phyloP scores from a whole-genome alignment of 2,329 filamentous ascomycete species.

The Xylaria sp. region DNA sequence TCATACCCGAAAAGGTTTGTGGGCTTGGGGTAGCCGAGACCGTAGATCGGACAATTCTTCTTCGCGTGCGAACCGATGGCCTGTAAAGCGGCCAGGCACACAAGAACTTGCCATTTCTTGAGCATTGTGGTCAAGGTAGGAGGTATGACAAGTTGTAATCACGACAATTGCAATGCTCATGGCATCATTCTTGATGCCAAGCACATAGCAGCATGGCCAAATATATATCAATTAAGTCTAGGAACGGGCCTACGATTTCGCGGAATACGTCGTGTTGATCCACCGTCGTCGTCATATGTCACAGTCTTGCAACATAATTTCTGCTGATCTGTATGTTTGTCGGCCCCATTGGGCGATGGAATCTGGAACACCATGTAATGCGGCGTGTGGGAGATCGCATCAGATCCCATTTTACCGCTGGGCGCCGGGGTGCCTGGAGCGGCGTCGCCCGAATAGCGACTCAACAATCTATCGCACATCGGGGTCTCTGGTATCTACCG shows the following conservation, averaged over 20 bases:
- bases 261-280: not conserved
- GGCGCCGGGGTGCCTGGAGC: not conserved
- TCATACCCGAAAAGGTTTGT: conserved; percentile 31
- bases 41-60: conserved; percentile 42
- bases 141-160: too few relatives aligned
- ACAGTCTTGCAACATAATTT: not conserved
- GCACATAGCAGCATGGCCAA: not conserved
- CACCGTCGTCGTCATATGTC: not conserved
- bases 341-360: not conserved
- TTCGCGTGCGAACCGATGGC: conserved; percentile 30
- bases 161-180: not conserved
- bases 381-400: conserved; percentile 2
- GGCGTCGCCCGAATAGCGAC: not conserved
- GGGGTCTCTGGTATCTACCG: not conserved
- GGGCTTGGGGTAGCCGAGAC: conserved; percentile 40
- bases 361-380: not conserved
- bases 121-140: not conserved
- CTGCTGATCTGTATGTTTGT: not conserved
- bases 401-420: conserved; percentile 20
- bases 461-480: not conserved
- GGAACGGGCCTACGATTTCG: not conserved
- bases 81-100: conserved; percentile 7
- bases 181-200: conserved; percentile 8
- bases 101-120: not conserved
- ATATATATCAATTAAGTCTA: not conserved